Evolutionary conservation across 148 eudicot genomes (phyloP).

Genomic region (Cornus kousa): DNA sequence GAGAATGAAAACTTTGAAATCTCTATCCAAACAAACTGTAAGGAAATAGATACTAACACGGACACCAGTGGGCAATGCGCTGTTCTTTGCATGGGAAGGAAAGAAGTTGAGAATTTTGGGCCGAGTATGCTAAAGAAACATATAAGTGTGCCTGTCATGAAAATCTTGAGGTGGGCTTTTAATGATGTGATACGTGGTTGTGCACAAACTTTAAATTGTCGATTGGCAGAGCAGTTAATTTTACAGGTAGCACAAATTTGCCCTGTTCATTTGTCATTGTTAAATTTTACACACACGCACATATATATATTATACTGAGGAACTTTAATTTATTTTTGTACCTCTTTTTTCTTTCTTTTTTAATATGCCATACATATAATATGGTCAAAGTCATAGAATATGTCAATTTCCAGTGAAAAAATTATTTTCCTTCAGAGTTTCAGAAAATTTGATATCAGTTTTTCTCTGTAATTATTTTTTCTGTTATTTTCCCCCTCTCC

Average conservation of each 20-base stretch:
- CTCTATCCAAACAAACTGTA: conserved; percentile 23
- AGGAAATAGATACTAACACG: conserved; percentile 24
- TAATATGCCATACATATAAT: background rate
- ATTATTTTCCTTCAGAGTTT: background rate
- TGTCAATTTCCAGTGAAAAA: background rate
- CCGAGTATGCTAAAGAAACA: conserved; percentile 19
- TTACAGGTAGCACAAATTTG: conserved; percentile 54
- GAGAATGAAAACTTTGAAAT: conserved; percentile 22
- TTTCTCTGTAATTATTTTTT: background rate
- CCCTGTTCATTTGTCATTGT: background rate
- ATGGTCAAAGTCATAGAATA: background rate
- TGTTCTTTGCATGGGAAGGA: conserved; percentile 14
- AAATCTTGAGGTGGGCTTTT: conserved; percentile 67
- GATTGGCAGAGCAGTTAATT: conserved; percentile 64
- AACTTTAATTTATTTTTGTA: background rate
- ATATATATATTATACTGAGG: background rate
- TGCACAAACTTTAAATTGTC: conserved; percentile 34
- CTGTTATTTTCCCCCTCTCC: no score
- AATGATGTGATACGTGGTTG: conserved; percentile 71
- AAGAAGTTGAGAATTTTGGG: conserved; percentile 17
- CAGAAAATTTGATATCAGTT: background rate
- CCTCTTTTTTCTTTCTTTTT: no score
- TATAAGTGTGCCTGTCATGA: conserved; percentile 33
- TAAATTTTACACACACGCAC: no score
- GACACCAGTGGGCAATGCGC: conserved; percentile 12